phyloP scores from a whole-genome alignment of 108 stramenopile genomes.

The Stephanodiscus minutulus region DNA sequence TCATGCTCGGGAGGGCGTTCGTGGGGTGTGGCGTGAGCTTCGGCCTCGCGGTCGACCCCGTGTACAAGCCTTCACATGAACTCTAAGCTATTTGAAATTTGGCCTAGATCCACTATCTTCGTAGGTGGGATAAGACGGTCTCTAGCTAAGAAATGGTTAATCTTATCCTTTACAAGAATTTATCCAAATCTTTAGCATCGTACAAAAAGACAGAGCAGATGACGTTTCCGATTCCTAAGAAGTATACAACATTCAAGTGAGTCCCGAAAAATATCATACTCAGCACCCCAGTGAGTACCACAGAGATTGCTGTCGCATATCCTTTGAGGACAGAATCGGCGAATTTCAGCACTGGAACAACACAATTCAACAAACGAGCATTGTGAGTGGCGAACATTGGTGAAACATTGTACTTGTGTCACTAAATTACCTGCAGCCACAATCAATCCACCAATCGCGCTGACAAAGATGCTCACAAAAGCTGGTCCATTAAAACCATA shows the following conservation, averaged over 20 bases:
- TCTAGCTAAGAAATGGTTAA: too few relatives aligned
- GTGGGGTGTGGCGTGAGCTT: slow-evolving; percentile 85
- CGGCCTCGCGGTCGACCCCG: slow-evolving; percentile 82
- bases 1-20: slow-evolving; percentile 85
- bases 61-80: too few relatives aligned
- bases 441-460: slow-evolving; percentile 70
- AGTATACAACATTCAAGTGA: slow-evolving; percentile 42
- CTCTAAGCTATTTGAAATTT: too few relatives aligned
- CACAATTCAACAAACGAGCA: slow-evolving; percentile 2
- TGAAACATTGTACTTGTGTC: not conserved
- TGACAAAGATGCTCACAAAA: slow-evolving; percentile 46
- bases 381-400: not conserved
- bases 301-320: slow-evolving; percentile 92
- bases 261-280: slow-evolving; percentile 65
- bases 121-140: too few relatives aligned
- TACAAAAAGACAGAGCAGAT: slow-evolving; percentile 43
- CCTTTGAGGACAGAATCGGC: slow-evolving; percentile 96
- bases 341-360: slow-evolving; percentile 67
- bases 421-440: slow-evolving; percentile 58
- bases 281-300: slow-evolving; percentile 80
- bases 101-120: too few relatives aligned
- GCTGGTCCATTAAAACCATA: slow-evolving; percentile 54
- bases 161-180: too few relatives aligned
- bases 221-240: slow-evolving; percentile 56
- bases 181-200: slow-evolving; percentile 42